Evolutionary conservation across 2,329 filamentous ascomycete genomes (phyloP), one percentile per base, ranked within the genome.

Genomic region (Didymella exigua): DNA sequence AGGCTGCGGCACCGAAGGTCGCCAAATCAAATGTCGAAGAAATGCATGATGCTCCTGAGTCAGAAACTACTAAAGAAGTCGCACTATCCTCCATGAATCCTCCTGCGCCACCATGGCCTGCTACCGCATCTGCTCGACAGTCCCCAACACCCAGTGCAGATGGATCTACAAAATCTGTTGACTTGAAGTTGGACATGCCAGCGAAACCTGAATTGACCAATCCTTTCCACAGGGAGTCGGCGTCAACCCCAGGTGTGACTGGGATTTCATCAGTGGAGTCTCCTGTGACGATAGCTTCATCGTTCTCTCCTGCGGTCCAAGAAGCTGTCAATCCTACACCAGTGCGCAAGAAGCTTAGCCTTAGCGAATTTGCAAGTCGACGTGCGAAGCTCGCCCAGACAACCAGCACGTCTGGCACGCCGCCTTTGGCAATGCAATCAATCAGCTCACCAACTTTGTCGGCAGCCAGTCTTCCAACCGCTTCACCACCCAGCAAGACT

Each of bases 281-380:
- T 14, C 70, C 73, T 6, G 41, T 63, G 23, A 58, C 54, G 21
- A 63, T 60, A 38, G 60, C 63, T 5, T 74, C 72, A 27, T 67
- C 69, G 10, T 72, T 75, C 53, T 75, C 75, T 9, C 70, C 73
- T 33, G 73, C 75, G 9, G 75, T 79, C 23, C 71, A 71, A n/a
- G 73, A 72, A 40, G 73, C 77, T 9, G 68, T 79, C n/a, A 72
- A 70, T 18, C 74, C 77, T 19, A 70, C 67, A 33, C 78, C 76
- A 23, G 71, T 73, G 21, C 75, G 76, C 54, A 82, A 82, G 71
- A 82, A 81, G 70, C 71, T 82, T 53, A 81, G 78, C 57, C 61
- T 82, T n/a, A 80, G 78, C 59, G 79, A 81, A 48, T 82, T 81
- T 54, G 80, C 78, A 5, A 78, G 75, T 45, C 72, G 78, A 43